Evolutionary conservation across 768 basidiomycete species (phyloP).

Genomic region (Leccinum subgranulosum): DNA sequence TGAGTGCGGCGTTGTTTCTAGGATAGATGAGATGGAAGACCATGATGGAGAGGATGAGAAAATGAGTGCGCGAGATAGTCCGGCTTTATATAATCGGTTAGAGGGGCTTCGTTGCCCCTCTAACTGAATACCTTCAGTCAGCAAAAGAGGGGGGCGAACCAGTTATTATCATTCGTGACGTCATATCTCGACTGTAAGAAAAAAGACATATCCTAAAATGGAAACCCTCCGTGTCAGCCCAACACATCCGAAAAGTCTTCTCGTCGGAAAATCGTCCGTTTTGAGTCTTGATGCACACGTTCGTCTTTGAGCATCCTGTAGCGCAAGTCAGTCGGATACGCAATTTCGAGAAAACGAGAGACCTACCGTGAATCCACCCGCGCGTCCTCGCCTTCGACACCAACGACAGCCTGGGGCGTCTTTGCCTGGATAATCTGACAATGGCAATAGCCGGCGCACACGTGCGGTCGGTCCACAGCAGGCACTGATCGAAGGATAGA

Average conservation of each 20-base stretch:
- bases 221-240: conserved; percentile 26
- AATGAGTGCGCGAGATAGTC: rapidly evolving
- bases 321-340: not conserved
- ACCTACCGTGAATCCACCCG: conserved; percentile 81
- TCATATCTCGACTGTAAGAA: conserved; percentile 3
- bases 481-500: not conserved
- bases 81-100: conserved; percentile 7
- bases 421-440: conserved; percentile 88
- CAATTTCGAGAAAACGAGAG: not conserved
- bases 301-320: conserved; percentile 88
- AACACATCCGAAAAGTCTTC: conserved; percentile 50
- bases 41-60: conserved; percentile 18
- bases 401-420: conserved; percentile 79
- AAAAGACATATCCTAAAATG: conserved; percentile 14
- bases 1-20: conserved; percentile 31
- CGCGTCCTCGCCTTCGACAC: conserved; percentile 89
- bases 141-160: conserved; percentile 6
- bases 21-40: conserved; percentile 4
- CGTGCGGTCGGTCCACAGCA: not conserved
- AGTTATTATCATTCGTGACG: conserved; percentile 15
- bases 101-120: conserved; percentile 10
- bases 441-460: not conserved
- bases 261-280: conserved; percentile 46
- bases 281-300: conserved; percentile 54
- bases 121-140: not conserved